Evolutionary conservation across 371 early-diverging fungal genomes (phyloP), one percentile per base, ranked within the genome.

Genomic region (Cokeromyces recurvatus): DNA sequence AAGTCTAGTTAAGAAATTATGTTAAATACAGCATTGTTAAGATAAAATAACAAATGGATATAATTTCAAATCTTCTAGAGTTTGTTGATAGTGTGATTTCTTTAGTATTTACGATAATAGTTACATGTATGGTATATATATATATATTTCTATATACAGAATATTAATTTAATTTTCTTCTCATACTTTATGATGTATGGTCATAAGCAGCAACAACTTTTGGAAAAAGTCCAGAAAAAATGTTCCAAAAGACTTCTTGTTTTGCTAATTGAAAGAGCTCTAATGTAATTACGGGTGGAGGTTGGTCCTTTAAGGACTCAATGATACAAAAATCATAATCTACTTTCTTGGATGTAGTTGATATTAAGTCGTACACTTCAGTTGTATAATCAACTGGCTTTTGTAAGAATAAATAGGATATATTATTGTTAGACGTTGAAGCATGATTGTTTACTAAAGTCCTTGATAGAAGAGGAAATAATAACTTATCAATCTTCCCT

Each of bases 231-330:
- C 65, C 57, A 15, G 53, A 52, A 46, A 66, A 72, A 2, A 72
- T 68, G 38, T 68, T 66, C 72, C 68, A 72, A 50, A 72, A 68
- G 4, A 68, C 63, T 43, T 72, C 72, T 37, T 57, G 55, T 37
- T 59, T 48, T 0, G 60, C 66, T 0, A 17, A 29, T 24, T 72
- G 66, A 48, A 68, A 72, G 0, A 57, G 38, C 9, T 38, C 11
- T n/a, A 57, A n/a, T 11, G 59, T 45, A 10, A 41, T 23, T 2
- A 17, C 14, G 9, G 35, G 14, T n/a, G n/a, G 4, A 14, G 7
- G 16, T 11, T 6, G 3, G 7, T 15, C 15, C 4, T 34, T 9
- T 15, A 34, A 34, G 4, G 7, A 11, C 11, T 29, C 8, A 29
- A 29, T 11, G 15, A 15, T 25, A 15, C 23, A 23, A 15, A 23